A percentile compares a stretch with the other conserved stretches of the same genome.
These are phyloP conservation scores for Botryotinia calthae DNA, from an alignment of 2,329 filamentous ascomycete species.

Conservation along the genomic window DNA sequence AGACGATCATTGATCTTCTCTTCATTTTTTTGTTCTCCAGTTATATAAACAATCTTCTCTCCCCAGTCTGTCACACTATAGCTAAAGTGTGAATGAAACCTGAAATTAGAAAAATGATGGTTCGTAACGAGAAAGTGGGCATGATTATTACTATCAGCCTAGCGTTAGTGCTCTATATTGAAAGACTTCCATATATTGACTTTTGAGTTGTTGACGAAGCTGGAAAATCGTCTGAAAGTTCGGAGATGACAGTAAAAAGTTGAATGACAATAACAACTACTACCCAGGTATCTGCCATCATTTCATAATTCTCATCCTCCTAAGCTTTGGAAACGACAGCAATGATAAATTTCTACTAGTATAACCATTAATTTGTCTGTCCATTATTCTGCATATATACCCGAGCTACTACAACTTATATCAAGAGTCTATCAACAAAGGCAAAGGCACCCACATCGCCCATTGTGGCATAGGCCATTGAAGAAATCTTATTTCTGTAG, in stretches of 20 bases:
- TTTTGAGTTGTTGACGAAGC: neutral
- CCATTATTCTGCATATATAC: neutral
- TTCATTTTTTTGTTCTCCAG: neutral
- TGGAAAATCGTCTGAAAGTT: neutral
- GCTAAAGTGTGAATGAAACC: neutral
- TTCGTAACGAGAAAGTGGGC: neutral
- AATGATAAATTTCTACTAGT: neutral
- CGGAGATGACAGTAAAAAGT: neutral
- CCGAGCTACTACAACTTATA: neutral
- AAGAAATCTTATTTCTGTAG: neutral
- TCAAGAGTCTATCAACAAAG: neutral
- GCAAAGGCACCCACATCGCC: neutral
- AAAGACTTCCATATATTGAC: neutral
- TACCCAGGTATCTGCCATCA: neutral
- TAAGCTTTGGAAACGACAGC: neutral
- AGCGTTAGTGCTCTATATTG: neutral
- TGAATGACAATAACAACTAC: neutral
- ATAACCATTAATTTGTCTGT: neutral
- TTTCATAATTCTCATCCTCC: neutral
- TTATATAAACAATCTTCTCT: neutral
- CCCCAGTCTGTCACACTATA: neutral
- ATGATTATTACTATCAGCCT: neutral
- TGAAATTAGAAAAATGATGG: neutral
- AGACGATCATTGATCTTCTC: too few species aligned
- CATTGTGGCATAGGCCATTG: rapidly evolving